phyloP scores from a whole-genome alignment of 2,329 filamentous ascomycete species.

The Claviceps cyperi region DNA sequence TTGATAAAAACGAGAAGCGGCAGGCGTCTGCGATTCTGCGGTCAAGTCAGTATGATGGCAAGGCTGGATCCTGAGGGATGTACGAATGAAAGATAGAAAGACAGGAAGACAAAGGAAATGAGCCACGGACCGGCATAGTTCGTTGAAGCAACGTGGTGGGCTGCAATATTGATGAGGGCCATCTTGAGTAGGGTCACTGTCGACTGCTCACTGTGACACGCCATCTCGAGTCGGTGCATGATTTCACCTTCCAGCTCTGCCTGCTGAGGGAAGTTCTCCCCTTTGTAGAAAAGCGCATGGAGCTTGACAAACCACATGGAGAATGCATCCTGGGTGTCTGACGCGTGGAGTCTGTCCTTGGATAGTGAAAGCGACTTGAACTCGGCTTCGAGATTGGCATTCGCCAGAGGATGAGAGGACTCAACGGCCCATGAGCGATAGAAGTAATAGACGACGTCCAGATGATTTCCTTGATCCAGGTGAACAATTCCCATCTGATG shows the following conservation, averaged over 20 bases:
- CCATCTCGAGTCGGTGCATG: slow-evolving; percentile 58
- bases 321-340: slow-evolving; percentile 48
- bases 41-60: background rate
- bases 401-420: slow-evolving; percentile 60
- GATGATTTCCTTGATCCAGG: slow-evolving; percentile 61
- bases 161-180: slow-evolving; percentile 72
- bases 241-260: slow-evolving; percentile 78
- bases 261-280: slow-evolving; percentile 57
- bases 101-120: background rate
- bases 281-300: slow-evolving; percentile 72
- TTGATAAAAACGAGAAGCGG: slow-evolving; percentile 34
- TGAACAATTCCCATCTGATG: slow-evolving; percentile 86
- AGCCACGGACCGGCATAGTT: slow-evolving; percentile 20
- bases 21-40: slow-evolving; percentile 31
- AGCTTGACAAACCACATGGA: slow-evolving; percentile 73
- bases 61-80: too few relatives aligned
- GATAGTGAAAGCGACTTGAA: slow-evolving; percentile 43
- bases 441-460: slow-evolving; percentile 78
- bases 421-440: slow-evolving; percentile 68
- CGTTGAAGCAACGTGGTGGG: slow-evolving; percentile 52
- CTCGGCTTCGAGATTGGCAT: slow-evolving; percentile 63
- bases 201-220: slow-evolving; percentile 53
- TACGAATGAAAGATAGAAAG: too few relatives aligned
- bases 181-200: slow-evolving; percentile 61
- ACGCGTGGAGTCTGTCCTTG: slow-evolving; percentile 21